Base-by-base conservation (phyloP, 495 filamentous ascomycete species). In the Penicillium verhagenii region DNA sequence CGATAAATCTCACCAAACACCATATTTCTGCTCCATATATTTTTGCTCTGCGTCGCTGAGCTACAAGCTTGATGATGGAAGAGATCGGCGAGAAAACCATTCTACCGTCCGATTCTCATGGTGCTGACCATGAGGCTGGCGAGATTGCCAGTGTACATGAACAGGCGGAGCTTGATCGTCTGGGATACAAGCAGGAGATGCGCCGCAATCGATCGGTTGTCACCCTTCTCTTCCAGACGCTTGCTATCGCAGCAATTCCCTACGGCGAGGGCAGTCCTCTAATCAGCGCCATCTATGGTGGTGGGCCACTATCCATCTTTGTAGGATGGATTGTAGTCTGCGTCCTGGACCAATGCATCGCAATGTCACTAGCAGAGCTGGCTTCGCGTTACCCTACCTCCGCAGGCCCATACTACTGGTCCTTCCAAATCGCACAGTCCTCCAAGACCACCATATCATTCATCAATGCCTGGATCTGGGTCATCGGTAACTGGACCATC, bases 401-500 rank as follows among this genome's bases (percentile, higher is more conserved):
- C 0, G 76, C 77, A 18, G 78, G 78, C 0, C 72, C 74, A 16
- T 79, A 81, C 53, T 81, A 79, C 63, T 80, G 76, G 77, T 71
- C 72, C 31, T 73, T 70, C 28, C 83, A 75, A 26, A 58, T 75
- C 9, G 65, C 68, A 3, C 39, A 53, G 2, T 53, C 59, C 33
- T 56, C 58, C 25, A 71, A 70, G 43, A 58, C 66, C 2, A 63
- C 83, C 7, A 64, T 83, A 3, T 84, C 83, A 11, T 88, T 86
- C 72, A 79, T 86, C 50, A 86, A 79, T 56, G 85, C 82, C 48
- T 88, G 86, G 86, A 67, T 83, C 19, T 88, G 82, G 63, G 74
- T 86, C 7, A 79, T 88, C 20, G 86, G 85, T 23, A 87, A 88
- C 61, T 85, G 86, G 68, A 88, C 84, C 25, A 87, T 88, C 49